Evolutionary conservation across 2,329 filamentous ascomycete species (phyloP).

Genomic region (Alternaria ventricosa): DNA sequence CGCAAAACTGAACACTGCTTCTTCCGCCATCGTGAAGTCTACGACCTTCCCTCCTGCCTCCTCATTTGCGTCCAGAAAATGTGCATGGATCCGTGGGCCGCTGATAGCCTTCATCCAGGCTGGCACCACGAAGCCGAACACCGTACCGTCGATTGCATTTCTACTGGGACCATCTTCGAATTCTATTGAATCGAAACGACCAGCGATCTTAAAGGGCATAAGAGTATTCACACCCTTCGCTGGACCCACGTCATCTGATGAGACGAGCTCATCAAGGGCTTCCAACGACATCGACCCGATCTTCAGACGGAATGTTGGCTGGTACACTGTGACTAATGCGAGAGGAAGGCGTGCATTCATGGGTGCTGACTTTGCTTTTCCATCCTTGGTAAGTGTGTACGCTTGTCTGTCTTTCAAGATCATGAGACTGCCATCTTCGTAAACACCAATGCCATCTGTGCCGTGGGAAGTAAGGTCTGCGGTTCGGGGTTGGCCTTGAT

Average conservation of each 20-base stretch:
- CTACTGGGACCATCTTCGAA: constrained; percentile 27
- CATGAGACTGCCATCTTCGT: constrained; percentile 50
- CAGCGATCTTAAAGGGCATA: constrained; percentile 49
- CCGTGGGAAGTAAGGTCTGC: constrained; percentile 51
- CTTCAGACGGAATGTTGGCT: constrained; percentile 43
- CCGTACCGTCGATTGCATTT: constrained; percentile 44
- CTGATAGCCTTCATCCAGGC: constrained; percentile 51
- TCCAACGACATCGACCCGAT: constrained; percentile 26
- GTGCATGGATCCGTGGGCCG: constrained; percentile 48
- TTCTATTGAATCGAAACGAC: constrained; percentile 44
- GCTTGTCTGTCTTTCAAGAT: constrained; percentile 45
- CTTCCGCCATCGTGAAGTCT: constrained; percentile 47
- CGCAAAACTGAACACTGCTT: constrained; percentile 46
- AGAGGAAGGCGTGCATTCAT: constrained; percentile 46
- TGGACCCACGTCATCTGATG: constrained; percentile 19
- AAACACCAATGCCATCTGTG: constrained; percentile 52
- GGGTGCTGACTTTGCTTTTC: constrained; percentile 40
- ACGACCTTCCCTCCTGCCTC: constrained; percentile 45
- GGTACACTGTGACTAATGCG: constrained; percentile 52
- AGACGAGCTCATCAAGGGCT: constrained; percentile 22
- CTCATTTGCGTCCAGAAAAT: constrained; percentile 40
- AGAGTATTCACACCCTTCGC: constrained; percentile 48
- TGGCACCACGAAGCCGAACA: constrained; percentile 52
- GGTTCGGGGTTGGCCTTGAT: constrained; percentile 41
- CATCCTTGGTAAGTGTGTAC: constrained; percentile 41